Evolutionary conservation across 306 rosid species (phyloP), one percentile per base, ranked within the genome.

Genomic region (Arachis stenosperma): DNA sequence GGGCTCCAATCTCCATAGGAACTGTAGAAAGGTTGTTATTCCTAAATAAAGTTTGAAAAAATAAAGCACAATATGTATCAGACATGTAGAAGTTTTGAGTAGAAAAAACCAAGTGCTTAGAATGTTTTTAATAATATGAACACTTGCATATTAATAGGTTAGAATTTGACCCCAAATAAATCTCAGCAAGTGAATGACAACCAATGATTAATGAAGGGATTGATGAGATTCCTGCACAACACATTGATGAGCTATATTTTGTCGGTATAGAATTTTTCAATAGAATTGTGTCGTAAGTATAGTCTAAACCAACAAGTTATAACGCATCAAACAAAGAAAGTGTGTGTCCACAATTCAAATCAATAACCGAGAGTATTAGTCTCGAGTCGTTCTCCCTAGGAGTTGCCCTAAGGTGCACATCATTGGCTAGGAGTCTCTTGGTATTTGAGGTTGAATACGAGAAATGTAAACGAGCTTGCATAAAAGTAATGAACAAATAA

Each of bases 161-260:
- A 77, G 81, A 84, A 83, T 61, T 67, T 64, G 60, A 93, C 98
- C 98, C 93, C 90, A 91, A 82, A 79, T 82, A 87, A 75, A 93
- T 82, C 85, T 91, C 98, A 0, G 75, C 88, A 67, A 93, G 97
- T 74, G 96, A 85, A 66, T 79, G 78, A 51, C 97, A 91, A 41
- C 86, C 88, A 54, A 5, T 76, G 51, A 93, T 89, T 72, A 96
- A 90, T 61, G 87, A 70, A 65, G 98, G 98, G 68, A 93, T 80
- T 22, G 94, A 83, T 56, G 91, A 85, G 84, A 93, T 84, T 86
- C 79, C 98, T 93, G 88, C 86, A 77, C 17, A 82, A 53, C 11
- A 52, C 57, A 14, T 65, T 60, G 41, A 65, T 66, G 48, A 59
- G 12, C 73, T 74, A 68, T 63, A 54, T 78, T 36, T 36, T 17